These are phyloP conservation scores for Paraconiothyrium brasiliense DNA, from an alignment of 2,329 filamentous ascomycete genomes.

Conservation along the genomic window DNA sequence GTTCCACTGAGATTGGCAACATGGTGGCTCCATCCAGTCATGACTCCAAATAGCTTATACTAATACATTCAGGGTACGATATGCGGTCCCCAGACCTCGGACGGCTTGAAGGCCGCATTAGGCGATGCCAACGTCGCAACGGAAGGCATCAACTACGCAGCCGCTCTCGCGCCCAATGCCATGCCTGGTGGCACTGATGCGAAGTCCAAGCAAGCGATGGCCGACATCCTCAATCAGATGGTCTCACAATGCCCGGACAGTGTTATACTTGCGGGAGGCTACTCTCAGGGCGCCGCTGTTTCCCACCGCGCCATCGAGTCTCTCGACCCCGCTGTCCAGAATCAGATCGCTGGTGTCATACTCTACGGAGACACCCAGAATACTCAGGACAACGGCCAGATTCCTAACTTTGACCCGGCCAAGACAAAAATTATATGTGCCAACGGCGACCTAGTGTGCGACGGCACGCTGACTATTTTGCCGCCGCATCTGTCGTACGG, in stretches of 20 bases:
- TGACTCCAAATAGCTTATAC: slow-evolving; percentile 15
- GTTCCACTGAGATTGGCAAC: slow-evolving; percentile 60
- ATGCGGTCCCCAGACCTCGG: slow-evolving; percentile 44
- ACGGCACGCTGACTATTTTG: slow-evolving; percentile 51
- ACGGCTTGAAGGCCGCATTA: slow-evolving; percentile 40
- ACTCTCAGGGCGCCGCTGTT: slow-evolving; percentile 48
- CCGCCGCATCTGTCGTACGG: slow-evolving; percentile 46
- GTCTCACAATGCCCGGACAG: slow-evolving; percentile 43
- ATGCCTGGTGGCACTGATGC: slow-evolving; percentile 43
- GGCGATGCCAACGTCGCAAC: slow-evolving; percentile 40
- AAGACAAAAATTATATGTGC: slow-evolving; percentile 62
- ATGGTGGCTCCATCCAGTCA: slow-evolving; percentile 49
- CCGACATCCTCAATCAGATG: slow-evolving; percentile 36
- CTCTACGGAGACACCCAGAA: slow-evolving; percentile 60
- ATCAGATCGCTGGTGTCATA: slow-evolving; percentile 53
- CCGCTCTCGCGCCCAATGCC: slow-evolving; percentile 37
- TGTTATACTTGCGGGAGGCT: slow-evolving; percentile 43
- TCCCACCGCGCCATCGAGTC: slow-evolving; percentile 44
- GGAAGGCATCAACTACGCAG: slow-evolving; percentile 46
- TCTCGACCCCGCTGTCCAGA: slow-evolving; percentile 35
- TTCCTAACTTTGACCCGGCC: slow-evolving; percentile 52
- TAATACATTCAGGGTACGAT: slow-evolving; percentile 46
- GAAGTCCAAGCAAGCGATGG: slow-evolving; percentile 31
- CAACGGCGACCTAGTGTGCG: slow-evolving; percentile 61
- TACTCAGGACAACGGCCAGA: slow-evolving; percentile 49